Evolutionary conservation across 2,329 filamentous ascomycete species (phyloP).

Genomic region (Trichoderma hamatum): DNA sequence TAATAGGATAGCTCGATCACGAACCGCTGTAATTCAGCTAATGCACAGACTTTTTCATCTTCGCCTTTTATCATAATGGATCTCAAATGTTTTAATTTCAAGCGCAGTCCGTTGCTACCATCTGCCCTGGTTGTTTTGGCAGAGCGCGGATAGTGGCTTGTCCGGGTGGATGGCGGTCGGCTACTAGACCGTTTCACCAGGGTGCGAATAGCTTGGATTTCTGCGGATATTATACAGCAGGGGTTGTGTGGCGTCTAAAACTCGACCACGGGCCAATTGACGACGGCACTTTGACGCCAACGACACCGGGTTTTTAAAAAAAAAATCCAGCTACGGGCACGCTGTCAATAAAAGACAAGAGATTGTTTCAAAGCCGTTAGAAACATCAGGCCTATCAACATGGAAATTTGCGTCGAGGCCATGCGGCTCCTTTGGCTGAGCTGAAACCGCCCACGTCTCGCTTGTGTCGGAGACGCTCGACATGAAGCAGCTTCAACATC

Average conservation of each 20-base stretch:
- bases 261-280: conserved; percentile 11
- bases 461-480: conserved; percentile 37
- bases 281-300: conserved; percentile 12
- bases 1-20: background rate
- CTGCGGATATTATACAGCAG: background rate
- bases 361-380: background rate
- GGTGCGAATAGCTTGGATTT: conserved; percentile 6
- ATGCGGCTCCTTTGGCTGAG: conserved; percentile 7
- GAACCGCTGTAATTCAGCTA: background rate
- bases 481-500: conserved; percentile 35
- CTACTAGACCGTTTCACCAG: conserved; percentile 23
- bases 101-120: background rate
- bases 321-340: background rate
- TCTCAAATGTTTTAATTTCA: background rate
- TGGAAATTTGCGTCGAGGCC: conserved; percentile 12
- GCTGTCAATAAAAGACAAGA: background rate
- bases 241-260: conserved; percentile 14
- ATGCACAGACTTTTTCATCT: background rate
- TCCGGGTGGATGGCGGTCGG: conserved; percentile 16
- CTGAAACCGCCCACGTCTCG: conserved; percentile 42
- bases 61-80: background rate
- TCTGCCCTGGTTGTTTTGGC: background rate
- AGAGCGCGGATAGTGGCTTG: conserved; percentile 8
- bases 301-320: background rate
- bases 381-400: conserved; percentile 1